These are phyloP conservation scores for Populus simonii DNA, from an alignment of 345 rosid genomes.

Conservation along the genomic window DNA sequence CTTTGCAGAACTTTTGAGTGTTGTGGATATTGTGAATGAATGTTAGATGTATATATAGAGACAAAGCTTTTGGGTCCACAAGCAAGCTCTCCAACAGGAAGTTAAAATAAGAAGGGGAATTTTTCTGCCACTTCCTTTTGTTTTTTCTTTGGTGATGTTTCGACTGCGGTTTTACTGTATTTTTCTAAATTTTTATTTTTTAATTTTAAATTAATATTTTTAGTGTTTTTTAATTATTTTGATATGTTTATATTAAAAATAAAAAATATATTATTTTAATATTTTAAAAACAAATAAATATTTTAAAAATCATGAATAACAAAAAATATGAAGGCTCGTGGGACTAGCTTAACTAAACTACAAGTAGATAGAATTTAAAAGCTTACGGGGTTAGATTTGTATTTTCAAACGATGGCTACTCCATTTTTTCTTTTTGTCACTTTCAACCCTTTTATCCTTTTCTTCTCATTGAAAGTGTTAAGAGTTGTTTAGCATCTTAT, in stretches of 20 bases:
- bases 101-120: neutral
- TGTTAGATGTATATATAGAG: neutral
- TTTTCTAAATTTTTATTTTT: neutral
- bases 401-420: too few species aligned
- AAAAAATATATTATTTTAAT: too few species aligned
- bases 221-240: too few species aligned
- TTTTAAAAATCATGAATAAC: too few species aligned
- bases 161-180: neutral
- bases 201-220: too few species aligned
- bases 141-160: neutral
- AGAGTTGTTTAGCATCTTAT: neutral
- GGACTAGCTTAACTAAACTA: neutral
- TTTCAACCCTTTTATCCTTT: too few species aligned
- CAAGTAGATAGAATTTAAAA: neutral
- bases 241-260: too few species aligned
- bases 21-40: neutral
- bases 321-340: neutral
- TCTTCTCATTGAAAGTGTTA: too few species aligned
- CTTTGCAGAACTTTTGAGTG: neutral
- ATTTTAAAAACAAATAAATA: too few species aligned
- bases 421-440: too few species aligned
- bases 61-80: neutral
- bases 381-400: neutral
- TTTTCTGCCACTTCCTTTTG: slow-evolving; percentile 22
- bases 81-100: neutral